Conservation (phyloP, 2,329 filamentous ascomycete species). For the Curvularia sp. region DNA sequence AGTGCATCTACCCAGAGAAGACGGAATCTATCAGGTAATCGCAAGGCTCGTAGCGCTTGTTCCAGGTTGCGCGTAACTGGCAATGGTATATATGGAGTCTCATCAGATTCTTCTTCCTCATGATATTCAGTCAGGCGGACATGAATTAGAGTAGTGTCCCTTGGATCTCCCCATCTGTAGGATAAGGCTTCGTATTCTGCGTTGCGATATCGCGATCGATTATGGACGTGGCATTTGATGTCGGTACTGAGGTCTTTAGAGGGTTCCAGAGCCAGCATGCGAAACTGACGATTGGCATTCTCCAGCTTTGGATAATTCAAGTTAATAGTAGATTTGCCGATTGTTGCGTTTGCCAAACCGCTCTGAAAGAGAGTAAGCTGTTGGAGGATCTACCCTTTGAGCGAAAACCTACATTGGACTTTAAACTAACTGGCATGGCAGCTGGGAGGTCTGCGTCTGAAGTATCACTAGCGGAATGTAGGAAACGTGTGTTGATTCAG, state of each 20-base stretch:
- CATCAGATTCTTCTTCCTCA: neutral
- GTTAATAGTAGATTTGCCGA: neutral
- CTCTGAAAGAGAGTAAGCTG: neutral
- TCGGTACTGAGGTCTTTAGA: neutral
- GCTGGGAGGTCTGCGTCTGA: neutral
- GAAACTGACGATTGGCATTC: neutral
- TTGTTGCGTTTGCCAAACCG: neutral
- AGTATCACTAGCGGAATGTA: neutral
- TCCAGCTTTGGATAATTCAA: neutral
- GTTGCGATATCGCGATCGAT: neutral
- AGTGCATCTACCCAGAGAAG: conserved; percentile 4
- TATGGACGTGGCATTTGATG: neutral
- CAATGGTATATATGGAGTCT: neutral
- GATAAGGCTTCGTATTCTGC: conserved; percentile 6
- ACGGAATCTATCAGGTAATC: neutral
- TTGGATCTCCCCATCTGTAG: conserved; percentile 3
- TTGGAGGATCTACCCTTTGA: neutral
- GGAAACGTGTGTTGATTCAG: neutral
- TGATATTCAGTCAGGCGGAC: neutral
- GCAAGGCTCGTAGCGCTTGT: conserved; percentile 2
- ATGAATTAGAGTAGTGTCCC: neutral
- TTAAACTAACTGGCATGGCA: neutral
- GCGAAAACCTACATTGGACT: neutral
- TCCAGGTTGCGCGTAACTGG: neutral
- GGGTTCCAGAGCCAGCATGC: neutral